Evolutionary conservation across 2,329 filamentous ascomycete genomes (phyloP).

Genomic region (Triangularia setosa): DNA sequence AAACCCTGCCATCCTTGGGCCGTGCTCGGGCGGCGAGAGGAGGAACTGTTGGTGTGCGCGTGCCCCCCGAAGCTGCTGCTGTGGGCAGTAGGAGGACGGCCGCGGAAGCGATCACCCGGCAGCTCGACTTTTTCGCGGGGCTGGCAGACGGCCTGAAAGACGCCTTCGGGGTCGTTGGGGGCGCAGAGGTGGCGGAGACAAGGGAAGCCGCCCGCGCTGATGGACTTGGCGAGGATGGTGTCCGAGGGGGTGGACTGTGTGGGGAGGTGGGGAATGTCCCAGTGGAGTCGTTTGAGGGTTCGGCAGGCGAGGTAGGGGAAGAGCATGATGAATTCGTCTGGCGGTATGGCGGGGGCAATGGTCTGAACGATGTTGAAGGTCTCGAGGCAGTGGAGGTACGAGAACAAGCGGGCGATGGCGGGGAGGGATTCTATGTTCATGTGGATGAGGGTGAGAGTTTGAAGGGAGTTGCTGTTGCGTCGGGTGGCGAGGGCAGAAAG

Average conservation of each 20-base stretch:
- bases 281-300: slow-evolving; percentile 54
- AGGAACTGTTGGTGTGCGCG: slow-evolving; percentile 1
- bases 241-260: slow-evolving; percentile 49
- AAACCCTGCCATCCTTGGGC: slow-evolving; percentile 2
- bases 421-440: slow-evolving; percentile 54
- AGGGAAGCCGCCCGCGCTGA: slow-evolving; percentile 60
- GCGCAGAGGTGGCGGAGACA: slow-evolving; percentile 55
- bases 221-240: slow-evolving; percentile 59
- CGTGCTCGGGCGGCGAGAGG: slow-evolving; percentile 1
- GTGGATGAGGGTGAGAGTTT: slow-evolving; percentile 52
- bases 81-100: slow-evolving; percentile 1
- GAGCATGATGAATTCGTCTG: slow-evolving; percentile 55
- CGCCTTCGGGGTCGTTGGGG: slow-evolving; percentile 65
- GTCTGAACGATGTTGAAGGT: slow-evolving; percentile 54
- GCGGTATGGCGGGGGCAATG: slow-evolving; percentile 51
- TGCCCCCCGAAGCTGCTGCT: slow-evolving; percentile 1
- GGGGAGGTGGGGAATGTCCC: slow-evolving; percentile 55
- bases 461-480: slow-evolving; percentile 42
- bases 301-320: slow-evolving; percentile 60
- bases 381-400: slow-evolving; percentile 47
- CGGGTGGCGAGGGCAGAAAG: slow-evolving; percentile 55
- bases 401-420: slow-evolving; percentile 55
- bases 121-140: slow-evolving; percentile 54
- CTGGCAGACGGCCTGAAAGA: slow-evolving; percentile 65
- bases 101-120: slow-evolving; percentile 45